Evolutionary conservation across 768 basidiomycete species (phyloP).

Genomic region (Mrakia frigida): DNA sequence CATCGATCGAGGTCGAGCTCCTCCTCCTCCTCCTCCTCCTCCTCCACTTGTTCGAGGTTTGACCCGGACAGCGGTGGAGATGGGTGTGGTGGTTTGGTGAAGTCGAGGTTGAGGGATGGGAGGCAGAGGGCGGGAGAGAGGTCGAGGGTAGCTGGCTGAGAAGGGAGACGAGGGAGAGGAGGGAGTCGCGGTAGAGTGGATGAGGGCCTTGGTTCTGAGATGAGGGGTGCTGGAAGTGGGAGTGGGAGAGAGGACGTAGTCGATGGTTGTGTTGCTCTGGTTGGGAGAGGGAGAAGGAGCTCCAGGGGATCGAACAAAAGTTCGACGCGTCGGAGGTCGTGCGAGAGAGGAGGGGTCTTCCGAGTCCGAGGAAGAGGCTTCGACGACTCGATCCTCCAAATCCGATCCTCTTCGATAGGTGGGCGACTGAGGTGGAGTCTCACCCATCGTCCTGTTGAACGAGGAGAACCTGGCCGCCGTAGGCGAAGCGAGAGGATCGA

Average conservation of each 20-base stretch:
- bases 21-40: no score
- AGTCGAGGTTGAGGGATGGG: not conserved
- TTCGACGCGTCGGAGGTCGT: not conserved
- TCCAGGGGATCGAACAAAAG: not conserved
- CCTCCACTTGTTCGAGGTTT: no score
- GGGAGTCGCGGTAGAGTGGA: not conserved
- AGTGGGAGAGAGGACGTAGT: not conserved
- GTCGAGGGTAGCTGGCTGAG: not conserved
- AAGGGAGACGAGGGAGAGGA: not conserved
- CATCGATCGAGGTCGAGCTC: not conserved
- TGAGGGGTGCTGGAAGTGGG: not conserved
- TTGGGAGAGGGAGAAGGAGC: conserved; percentile 6
- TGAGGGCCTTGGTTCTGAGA: no score
- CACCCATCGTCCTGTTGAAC: not conserved
- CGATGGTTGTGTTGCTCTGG: not conserved
- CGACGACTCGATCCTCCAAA: not conserved
- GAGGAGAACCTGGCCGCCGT: not conserved
- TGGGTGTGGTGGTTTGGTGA: not conserved
- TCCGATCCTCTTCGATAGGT: not conserved
- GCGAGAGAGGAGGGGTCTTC: not conserved
- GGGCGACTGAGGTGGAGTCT: not conserved
- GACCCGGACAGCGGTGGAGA: not conserved
- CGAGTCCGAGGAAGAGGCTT: not conserved
- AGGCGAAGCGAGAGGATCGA: not conserved
- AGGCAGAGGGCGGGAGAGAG: not conserved